phyloP scores from a whole-genome alignment of 2,329 filamentous ascomycete species.

The Fusarium concolor region DNA sequence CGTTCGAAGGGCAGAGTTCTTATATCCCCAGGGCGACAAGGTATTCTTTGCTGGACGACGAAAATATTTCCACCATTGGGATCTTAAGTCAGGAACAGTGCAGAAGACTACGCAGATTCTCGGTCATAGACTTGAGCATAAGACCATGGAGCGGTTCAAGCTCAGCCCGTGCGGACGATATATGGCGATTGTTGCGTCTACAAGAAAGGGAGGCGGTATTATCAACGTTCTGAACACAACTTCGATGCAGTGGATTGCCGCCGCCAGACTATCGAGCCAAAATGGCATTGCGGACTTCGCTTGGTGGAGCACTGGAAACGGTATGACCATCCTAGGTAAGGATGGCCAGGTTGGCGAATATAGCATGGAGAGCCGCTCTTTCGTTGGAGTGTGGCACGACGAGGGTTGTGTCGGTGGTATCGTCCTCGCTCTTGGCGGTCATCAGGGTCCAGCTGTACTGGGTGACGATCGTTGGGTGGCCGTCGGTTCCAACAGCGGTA shows the following conservation, averaged over 20 bases:
- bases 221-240: slow-evolving; percentile 85
- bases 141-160: slow-evolving; percentile 90
- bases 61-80: slow-evolving; percentile 94
- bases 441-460: slow-evolving; percentile 67
- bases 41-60: slow-evolving; percentile 91
- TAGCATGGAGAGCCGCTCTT: slow-evolving; percentile 74
- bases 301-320: slow-evolving; percentile 90
- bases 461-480: slow-evolving; percentile 91
- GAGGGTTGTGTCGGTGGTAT: slow-evolving; percentile 90
- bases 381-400: slow-evolving; percentile 87
- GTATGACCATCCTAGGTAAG: slow-evolving; percentile 84
- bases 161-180: slow-evolving; percentile 87
- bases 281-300: slow-evolving; percentile 90
- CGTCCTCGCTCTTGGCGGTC: slow-evolving; percentile 81
- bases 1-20: slow-evolving; percentile 85
- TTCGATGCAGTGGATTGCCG: slow-evolving; percentile 88
- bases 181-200: slow-evolving; percentile 84
- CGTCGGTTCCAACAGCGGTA: slow-evolving; percentile 85
- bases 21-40: slow-evolving; percentile 76
- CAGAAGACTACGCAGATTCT: slow-evolving; percentile 84
- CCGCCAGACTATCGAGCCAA: slow-evolving; percentile 82
- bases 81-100: slow-evolving; percentile 82
- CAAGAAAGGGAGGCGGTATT: slow-evolving; percentile 85
- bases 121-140: slow-evolving; percentile 83
- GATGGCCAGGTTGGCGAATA: slow-evolving; percentile 94